These are phyloP conservation scores for Cajanus cajan DNA, from an alignment of 306 rosid species.

Conservation along the genomic window DNA sequence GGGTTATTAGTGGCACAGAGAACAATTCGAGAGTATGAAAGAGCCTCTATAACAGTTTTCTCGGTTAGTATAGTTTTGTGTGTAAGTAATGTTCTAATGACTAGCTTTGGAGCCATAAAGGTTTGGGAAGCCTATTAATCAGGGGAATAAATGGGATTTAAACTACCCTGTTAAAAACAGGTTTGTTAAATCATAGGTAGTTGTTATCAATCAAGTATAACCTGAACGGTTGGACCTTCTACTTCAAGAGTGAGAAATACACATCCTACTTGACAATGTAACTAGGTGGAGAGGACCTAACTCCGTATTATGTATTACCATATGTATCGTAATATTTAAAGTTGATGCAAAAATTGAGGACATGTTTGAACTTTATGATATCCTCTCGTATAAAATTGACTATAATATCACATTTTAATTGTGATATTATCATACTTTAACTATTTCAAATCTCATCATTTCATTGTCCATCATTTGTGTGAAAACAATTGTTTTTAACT, in stretches of 20 bases:
- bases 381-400: too few species aligned
- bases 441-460: too few species aligned
- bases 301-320: neutral
- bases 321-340: too few species aligned
- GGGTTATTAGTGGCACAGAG: constrained; percentile 68
- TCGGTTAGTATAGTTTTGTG: constrained; percentile 77
- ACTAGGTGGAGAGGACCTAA: neutral
- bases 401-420: too few species aligned
- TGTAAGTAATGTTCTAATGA: constrained; percentile 73
- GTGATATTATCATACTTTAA: too few species aligned
- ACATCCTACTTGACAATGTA: neutral
- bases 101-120: constrained; percentile 66
- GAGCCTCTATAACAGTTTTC: constrained; percentile 77
- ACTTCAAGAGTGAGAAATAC: neutral
- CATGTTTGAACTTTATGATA: too few species aligned
- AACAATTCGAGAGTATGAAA: constrained; percentile 65
- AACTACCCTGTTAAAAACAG: constrained; percentile 59
- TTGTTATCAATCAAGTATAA: neutral
- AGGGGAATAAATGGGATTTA: constrained; percentile 82
- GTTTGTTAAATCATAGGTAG: neutral
- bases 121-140: constrained; percentile 58
- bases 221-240: neutral
- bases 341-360: too few species aligned
- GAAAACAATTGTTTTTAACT: too few species aligned
- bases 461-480: too few species aligned